Base-by-base conservation (phyloP, 2,329 filamentous ascomycete genomes). In the Epichloe sp. region DNA sequence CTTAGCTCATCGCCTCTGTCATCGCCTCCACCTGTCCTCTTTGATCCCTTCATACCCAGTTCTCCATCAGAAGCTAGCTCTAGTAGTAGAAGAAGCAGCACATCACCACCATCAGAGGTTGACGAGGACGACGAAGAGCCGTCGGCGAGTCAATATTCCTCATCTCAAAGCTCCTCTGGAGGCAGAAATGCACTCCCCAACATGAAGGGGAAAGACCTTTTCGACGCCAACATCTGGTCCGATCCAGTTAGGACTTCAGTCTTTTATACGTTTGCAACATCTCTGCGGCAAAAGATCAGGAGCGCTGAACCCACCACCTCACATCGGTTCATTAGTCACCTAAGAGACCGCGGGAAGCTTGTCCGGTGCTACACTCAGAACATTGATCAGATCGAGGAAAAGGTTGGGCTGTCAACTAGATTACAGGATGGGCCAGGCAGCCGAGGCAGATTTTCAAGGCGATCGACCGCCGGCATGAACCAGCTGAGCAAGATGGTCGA, bases 291-390 rank as follows among this genome's bases (percentile, higher is more conserved):
- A 55, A 83, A 79, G 51, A 77, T 85, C 15, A 73, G 71, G 40
- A 74, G 77, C n/a, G 80, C 84, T 10, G 67, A 75, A 49, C 82
- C 82, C 0, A 86, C 82, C 1, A 70, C 71, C 17, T 83, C 80
- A 1, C 83, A 88, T 65, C 77, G 76, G 51, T 86, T 88, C 61
- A 82, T 88, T 57, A 76, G 78, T 43, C 77, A 80, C 36, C 70
- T 88, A 5, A 75, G 82, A 44, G 81, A 86, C 60, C 74, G 78
- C 4, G 80, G 82, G 3, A 83, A 84, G 55, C 71, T 88, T 5
- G 80, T 86, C 35, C 72, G 83, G 40, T 85, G 83, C 59, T 88
- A 88, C 59, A 87, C 83, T 0, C 83, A 88, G 57, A 88, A 87
- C 56, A 87, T 88, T 56, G 83, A 88, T 57, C 79, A 81, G 54